Evolutionary conservation across 345 rosid species (phyloP).

Genomic region (Sonneratia caseolaris): DNA sequence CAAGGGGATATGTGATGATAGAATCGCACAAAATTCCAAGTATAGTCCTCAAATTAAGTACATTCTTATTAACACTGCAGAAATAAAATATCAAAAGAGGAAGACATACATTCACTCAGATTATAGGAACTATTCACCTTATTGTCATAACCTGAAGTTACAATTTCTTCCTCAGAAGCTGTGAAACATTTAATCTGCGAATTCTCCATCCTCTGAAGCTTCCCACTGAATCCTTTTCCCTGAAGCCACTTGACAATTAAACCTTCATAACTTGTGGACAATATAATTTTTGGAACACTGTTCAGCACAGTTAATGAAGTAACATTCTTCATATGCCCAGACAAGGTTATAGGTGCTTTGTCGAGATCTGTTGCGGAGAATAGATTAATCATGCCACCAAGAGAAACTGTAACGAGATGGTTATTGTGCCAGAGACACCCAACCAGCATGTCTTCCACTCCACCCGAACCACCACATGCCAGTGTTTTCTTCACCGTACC

Average conservation of each 20-base stretch:
- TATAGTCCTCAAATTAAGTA: not conserved
- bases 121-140: slow-evolving; percentile 32
- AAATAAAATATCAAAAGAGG: not conserved
- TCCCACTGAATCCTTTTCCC: slow-evolving; percentile 76
- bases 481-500: slow-evolving; percentile 64
- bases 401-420: slow-evolving; percentile 81
- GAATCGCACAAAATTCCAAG: not conserved
- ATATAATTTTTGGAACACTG: slow-evolving; percentile 43
- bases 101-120: not conserved
- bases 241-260: slow-evolving; percentile 79
- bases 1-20: not conserved
- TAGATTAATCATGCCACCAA: slow-evolving; percentile 74
- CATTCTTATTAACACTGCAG: not conserved
- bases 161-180: slow-evolving; percentile 71
- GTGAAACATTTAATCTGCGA: slow-evolving; percentile 79
- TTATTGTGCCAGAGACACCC: slow-evolving; percentile 94
- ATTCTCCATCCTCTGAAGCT: slow-evolving; percentile 62
- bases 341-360: slow-evolving; percentile 53
- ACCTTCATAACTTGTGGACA: slow-evolving; percentile 89
- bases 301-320: slow-evolving; percentile 63
- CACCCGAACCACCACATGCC: slow-evolving; percentile 57
- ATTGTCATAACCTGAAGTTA: slow-evolving; percentile 85
- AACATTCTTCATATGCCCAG: slow-evolving; percentile 85
- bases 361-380: slow-evolving; percentile 73
- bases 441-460: slow-evolving; percentile 89